phyloP scores from a whole-genome alignment of 257 asterid species.

The Vinca minor region DNA sequence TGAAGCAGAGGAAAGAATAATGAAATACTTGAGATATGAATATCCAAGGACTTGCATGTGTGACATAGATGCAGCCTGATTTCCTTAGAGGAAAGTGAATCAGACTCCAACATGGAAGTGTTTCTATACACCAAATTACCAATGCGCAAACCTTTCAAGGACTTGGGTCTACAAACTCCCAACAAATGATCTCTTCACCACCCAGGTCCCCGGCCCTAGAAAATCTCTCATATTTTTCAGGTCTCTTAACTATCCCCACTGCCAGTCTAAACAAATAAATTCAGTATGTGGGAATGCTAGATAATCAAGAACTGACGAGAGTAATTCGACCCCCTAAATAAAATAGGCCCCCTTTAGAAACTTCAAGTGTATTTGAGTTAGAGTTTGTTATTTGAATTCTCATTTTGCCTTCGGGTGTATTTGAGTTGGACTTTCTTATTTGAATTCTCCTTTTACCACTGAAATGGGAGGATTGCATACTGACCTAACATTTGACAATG shows the following conservation, averaged over 20 bases:
- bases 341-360: too few relatives aligned
- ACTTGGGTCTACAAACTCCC: not conserved
- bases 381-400: too few relatives aligned
- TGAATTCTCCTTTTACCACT: too few relatives aligned
- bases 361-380: too few relatives aligned
- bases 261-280: not conserved
- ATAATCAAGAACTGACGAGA: not conserved
- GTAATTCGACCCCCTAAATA: not conserved
- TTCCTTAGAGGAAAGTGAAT: not conserved
- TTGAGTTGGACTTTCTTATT: too few relatives aligned
- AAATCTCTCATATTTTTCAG: not conserved
- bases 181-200: not conserved
- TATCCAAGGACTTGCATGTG: not conserved
- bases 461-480: too few relatives aligned
- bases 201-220: not conserved
- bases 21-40: not conserved
- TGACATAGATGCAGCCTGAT: not conserved
- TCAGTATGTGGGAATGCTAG: not conserved
- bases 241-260: not conserved
- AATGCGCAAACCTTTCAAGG: not conserved
- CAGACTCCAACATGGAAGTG: not conserved
- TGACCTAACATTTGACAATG: too few relatives aligned
- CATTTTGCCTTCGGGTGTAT: too few relatives aligned
- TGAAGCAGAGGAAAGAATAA: not conserved
- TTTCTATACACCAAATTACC: not conserved